Evolutionary conservation across 495 filamentous ascomycete genomes (phyloP).

Genomic region (Durotheca rogersii): DNA sequence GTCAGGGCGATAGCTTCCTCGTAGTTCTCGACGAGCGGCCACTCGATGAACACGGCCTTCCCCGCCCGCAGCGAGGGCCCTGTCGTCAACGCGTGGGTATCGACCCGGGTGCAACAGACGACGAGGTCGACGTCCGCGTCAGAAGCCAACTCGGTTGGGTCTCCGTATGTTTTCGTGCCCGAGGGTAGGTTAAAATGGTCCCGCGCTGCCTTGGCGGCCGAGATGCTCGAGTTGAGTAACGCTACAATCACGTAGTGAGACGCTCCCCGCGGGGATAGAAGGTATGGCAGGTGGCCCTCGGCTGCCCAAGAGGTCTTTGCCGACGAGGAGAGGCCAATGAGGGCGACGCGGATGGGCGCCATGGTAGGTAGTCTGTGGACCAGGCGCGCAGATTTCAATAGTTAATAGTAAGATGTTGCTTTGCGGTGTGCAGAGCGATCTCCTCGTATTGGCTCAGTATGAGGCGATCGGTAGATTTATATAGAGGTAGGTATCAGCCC

Average conservation of each 20-base stretch:
- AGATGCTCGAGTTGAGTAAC: slow-evolving; percentile 56
- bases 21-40: slow-evolving; percentile 50
- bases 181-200: slow-evolving; percentile 44
- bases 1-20: slow-evolving; percentile 46
- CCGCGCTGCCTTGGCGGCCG: slow-evolving; percentile 52
- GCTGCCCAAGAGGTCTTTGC: slow-evolving; percentile 54
- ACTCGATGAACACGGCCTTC: slow-evolving; percentile 62
- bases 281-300: slow-evolving; percentile 58
- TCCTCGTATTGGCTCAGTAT: no score
- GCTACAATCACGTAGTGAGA: slow-evolving; percentile 57
- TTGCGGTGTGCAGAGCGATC: no score
- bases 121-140: slow-evolving; percentile 59
- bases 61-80: slow-evolving; percentile 52
- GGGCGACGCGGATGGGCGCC: slow-evolving; percentile 55
- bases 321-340: slow-evolving; percentile 58
- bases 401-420: no score
- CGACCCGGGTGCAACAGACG: slow-evolving; percentile 55
- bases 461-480: no score
- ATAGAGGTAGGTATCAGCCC: no score
- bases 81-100: slow-evolving; percentile 44
- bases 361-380: no score
- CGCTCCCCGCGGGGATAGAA: slow-evolving; percentile 42
- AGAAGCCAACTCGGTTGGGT: slow-evolving; percentile 47
- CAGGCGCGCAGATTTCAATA: no score
- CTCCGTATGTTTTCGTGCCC: slow-evolving; percentile 51